Conservation (phyloP, 306 rosid genomes). For the Quercus glauca region DNA sequence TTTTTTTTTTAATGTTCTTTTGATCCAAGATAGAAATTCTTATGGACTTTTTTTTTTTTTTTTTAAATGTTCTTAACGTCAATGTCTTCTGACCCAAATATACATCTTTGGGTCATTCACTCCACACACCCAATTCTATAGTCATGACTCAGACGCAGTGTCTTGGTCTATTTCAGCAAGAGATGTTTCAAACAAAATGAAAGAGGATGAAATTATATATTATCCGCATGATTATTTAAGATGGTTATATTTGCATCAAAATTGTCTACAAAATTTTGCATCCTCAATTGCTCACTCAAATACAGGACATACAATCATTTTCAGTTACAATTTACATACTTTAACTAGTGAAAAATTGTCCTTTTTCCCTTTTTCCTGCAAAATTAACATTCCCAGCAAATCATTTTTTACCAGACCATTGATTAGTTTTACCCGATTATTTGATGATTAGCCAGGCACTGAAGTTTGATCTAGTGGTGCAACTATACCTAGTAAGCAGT, state of each 20-base stretch:
- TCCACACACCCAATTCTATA: too few species aligned
- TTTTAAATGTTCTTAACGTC: too few species aligned
- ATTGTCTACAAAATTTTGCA: background rate
- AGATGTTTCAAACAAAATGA: background rate
- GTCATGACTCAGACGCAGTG: too few species aligned
- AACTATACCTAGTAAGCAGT: background rate
- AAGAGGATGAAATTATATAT: background rate
- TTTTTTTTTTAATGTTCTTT: too few species aligned
- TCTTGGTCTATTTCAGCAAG: background rate
- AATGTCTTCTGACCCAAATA: too few species aligned
- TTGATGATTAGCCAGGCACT: background rate
- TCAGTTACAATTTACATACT: background rate
- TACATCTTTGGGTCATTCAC: too few species aligned
- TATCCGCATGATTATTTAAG: background rate
- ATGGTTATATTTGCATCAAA: background rate
- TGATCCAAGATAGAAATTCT: too few species aligned
- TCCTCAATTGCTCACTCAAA: background rate
- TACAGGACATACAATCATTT: background rate
- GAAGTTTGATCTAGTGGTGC: background rate
- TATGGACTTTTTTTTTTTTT: too few species aligned
- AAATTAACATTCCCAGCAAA: background rate
- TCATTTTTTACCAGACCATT: background rate
- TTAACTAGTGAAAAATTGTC: background rate
- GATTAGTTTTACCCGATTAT: too few species aligned
- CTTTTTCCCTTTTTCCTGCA: background rate